phyloP scores from a whole-genome alignment of 179 eudicot species.

The Monotropa hypopitys region DNA sequence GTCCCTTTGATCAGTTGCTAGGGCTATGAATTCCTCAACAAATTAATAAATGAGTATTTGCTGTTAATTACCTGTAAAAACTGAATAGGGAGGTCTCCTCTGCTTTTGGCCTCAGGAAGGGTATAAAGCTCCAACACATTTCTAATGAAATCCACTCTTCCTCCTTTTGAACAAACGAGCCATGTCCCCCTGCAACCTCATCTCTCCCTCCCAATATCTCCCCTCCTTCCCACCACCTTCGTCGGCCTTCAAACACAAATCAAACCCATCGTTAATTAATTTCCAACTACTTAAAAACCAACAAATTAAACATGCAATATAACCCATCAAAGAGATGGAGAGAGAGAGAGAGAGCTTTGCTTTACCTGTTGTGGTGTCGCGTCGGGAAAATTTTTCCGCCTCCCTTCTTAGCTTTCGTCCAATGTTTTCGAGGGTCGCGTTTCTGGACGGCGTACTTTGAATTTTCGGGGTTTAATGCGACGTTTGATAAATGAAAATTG shows the following conservation, averaged over 20 bases:
- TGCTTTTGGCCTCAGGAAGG: conserved; percentile 42
- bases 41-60: background rate
- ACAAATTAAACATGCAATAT: no score
- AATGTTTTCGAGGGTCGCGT: no score
- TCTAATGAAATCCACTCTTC: conserved; percentile 56
- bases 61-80: conserved; percentile 34
- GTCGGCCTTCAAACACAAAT: conserved; percentile 10
- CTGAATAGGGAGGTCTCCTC: conserved; percentile 72
- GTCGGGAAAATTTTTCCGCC: no score
- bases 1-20: no score
- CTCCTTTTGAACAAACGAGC: conserved; percentile 55
- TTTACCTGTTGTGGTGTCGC: no score
- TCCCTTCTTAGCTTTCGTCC: no score
- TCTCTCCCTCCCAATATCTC: conserved; percentile 77
- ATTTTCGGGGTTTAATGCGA: no score
- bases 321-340: background rate
- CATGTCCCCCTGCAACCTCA: conserved; percentile 82
- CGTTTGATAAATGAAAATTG: no score
- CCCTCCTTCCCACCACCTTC: conserved; percentile 56
- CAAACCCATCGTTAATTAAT: background rate
- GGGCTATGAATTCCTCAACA: background rate
- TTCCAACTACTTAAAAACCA: background rate
- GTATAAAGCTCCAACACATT: conserved; percentile 58
- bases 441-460: no score
- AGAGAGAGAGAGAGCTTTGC: no score